Evolutionary conservation across 2,329 filamentous ascomycete species (phyloP).

Genomic region (Blastomyces parvus): DNA sequence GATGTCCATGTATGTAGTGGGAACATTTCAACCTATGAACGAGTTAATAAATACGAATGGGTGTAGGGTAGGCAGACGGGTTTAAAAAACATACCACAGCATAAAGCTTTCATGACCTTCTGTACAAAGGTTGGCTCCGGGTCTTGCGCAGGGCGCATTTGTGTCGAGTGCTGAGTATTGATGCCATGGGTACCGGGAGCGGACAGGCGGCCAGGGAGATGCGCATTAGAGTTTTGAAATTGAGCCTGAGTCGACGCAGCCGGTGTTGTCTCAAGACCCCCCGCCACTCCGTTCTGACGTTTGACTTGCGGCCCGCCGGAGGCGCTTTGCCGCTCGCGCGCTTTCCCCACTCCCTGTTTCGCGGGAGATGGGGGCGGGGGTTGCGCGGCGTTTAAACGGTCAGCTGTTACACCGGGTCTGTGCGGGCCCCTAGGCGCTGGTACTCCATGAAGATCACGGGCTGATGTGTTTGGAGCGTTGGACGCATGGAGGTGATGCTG

Average conservation of each 20-base stretch:
- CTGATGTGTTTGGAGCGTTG: slow-evolving; percentile 72
- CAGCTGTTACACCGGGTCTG: slow-evolving; percentile 60
- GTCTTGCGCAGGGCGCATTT: slow-evolving; percentile 43
- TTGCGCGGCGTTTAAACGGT: slow-evolving; percentile 90
- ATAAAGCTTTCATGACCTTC: slow-evolving; percentile 86
- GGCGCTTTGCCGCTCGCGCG: slow-evolving; percentile 63
- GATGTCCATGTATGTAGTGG: neutral
- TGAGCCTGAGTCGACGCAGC: slow-evolving; percentile 89
- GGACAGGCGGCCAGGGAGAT: slow-evolving; percentile 58
- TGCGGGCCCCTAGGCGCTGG: slow-evolving; percentile 52
- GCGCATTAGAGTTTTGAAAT: slow-evolving; percentile 90
- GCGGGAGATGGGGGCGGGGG: slow-evolving; percentile 78
- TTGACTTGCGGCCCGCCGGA: slow-evolving; percentile 63
- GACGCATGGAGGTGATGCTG: slow-evolving; percentile 71
- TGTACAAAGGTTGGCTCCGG: slow-evolving; percentile 73
- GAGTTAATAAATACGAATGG: neutral
- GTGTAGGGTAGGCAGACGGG: neutral
- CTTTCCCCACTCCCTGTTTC: slow-evolving; percentile 66
- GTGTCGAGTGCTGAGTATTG: slow-evolving; percentile 48
- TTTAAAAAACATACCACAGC: slow-evolving; percentile 62
- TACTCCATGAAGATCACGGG: slow-evolving; percentile 69
- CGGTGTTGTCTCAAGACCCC: slow-evolving; percentile 58
- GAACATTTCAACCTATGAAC: slow-evolving; percentile 5
- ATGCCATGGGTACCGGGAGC: slow-evolving; percentile 48
- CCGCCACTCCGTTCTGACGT: slow-evolving; percentile 53